These are phyloP conservation scores for Conoideocrella luteorostrata DNA, from an alignment of 2,329 filamentous ascomycete species.

Conservation along the genomic window DNA sequence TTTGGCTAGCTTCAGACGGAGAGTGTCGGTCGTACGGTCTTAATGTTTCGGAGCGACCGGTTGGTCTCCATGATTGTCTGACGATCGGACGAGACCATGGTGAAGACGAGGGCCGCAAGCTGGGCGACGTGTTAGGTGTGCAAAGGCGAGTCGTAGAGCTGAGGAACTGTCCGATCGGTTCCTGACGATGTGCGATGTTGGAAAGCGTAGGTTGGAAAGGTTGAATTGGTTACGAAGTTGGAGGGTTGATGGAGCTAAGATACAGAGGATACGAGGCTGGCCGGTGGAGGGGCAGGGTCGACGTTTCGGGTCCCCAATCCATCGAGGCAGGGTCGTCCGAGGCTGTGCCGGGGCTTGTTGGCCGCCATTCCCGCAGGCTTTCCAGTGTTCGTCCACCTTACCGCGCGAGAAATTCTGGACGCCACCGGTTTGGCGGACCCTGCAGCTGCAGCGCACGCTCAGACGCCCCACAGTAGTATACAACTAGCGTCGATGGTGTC, in stretches of 20 bases:
- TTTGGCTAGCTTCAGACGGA: background rate
- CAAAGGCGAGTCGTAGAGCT: background rate
- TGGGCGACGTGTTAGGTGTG: no score
- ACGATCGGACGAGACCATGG: slow-evolving; percentile 45
- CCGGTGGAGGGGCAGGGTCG: no score
- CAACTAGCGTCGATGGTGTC: background rate
- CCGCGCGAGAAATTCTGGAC: background rate
- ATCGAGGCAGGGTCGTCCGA: no score
- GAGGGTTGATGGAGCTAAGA: no score
- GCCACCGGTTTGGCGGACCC: background rate
- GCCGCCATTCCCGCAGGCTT: no score
- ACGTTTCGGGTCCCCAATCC: no score
- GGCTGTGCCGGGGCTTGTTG: no score
- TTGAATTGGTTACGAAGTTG: no score
- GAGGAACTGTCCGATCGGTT: background rate
- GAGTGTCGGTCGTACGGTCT: slow-evolving; percentile 51
- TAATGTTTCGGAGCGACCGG: slow-evolving; percentile 80
- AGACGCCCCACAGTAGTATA: background rate
- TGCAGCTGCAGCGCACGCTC: background rate
- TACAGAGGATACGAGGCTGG: no score
- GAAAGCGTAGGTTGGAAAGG: background rate
- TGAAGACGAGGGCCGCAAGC: slow-evolving; percentile 13
- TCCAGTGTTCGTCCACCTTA: background rate
- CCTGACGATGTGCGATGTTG: background rate
- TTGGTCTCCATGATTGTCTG: slow-evolving; percentile 64